A percentile compares a stretch with the other conserved stretches of the same genome.
Conservation (phyloP, 1,284 basidiomycete genomes). For the Golubevia pallescens region DNA sequence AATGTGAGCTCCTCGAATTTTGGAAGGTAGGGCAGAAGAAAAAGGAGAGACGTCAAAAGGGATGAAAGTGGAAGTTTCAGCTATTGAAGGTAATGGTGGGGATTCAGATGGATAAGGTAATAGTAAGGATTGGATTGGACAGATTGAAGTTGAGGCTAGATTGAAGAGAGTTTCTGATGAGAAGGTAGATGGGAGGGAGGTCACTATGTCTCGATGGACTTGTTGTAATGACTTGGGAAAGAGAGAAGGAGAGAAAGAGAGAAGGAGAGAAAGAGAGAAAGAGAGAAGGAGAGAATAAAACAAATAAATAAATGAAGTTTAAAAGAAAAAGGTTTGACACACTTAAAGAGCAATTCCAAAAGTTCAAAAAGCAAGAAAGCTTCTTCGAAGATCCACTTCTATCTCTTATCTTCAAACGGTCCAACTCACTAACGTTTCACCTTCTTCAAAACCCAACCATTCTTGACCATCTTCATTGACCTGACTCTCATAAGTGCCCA, state of each 20-base stretch:
- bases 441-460: conserved; percentile 26
- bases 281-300: neutral
- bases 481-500: conserved; percentile 9
- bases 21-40: conserved; percentile 43
- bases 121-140: conserved; percentile 41
- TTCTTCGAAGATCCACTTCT: too few species aligned
- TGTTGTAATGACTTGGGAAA: conserved; percentile 40
- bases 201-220: conserved; percentile 46
- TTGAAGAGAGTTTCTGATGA: conserved; percentile 32
- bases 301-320: neutral
- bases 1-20: conserved; percentile 42
- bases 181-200: conserved; percentile 33
- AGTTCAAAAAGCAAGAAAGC: too few species aligned
- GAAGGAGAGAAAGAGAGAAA: neutral
- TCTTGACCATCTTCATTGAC: conserved; percentile 42
- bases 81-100: conserved; percentile 48
- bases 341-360: too few species aligned
- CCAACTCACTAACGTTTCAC: conserved; percentile 19
- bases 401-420: too few species aligned
- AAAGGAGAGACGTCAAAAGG: conserved; percentile 51
- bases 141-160: conserved; percentile 39
- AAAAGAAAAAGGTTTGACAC: too few species aligned
- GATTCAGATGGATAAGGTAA: conserved; percentile 51
- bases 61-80: conserved; percentile 49
- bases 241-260: conserved; percentile 3